A percentile compares a stretch with the other conserved stretches of the same genome.
These are phyloP conservation scores for Iodosphaeria phyllophila DNA, from an alignment of 2,329 filamentous ascomycete genomes.

Conservation along the genomic window DNA sequence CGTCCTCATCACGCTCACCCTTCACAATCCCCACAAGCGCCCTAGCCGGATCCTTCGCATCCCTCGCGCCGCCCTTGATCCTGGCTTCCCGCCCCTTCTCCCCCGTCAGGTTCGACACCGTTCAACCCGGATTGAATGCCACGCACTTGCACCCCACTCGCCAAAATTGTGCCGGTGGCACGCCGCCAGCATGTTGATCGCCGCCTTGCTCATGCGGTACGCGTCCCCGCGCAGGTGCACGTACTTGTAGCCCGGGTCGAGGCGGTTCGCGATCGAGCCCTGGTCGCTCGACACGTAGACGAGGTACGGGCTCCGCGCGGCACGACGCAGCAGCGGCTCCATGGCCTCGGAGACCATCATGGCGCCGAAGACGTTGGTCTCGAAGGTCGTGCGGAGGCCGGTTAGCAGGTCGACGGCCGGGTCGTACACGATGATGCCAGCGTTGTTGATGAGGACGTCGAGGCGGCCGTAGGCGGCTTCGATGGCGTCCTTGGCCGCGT, in stretches of 20 bases:
- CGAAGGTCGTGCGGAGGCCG: slow-evolving; percentile 28
- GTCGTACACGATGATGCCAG: slow-evolving; percentile 35
- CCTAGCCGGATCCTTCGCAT: slow-evolving; percentile 10
- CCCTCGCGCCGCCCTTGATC: slow-evolving; percentile 8
- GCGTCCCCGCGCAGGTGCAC: slow-evolving; percentile 6
- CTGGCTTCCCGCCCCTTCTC: slow-evolving; percentile 10
- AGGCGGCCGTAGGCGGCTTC: slow-evolving; percentile 26
- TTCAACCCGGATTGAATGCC: slow-evolving; percentile 15
- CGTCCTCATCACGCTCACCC: slow-evolving; percentile 12
- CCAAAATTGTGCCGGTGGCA: slow-evolving; percentile 11
- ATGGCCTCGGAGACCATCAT: slow-evolving; percentile 12
- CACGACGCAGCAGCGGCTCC: slow-evolving; percentile 13
- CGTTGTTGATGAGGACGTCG: slow-evolving; percentile 39
- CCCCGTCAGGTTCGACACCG: slow-evolving; percentile 14
- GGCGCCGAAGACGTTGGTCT: slow-evolving; percentile 18
- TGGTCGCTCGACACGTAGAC: slow-evolving; percentile 15
- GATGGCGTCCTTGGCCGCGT: slow-evolving; percentile 31
- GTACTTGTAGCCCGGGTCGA: slow-evolving; percentile 6
- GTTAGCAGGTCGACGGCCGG: slow-evolving; percentile 33
- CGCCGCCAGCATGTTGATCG: slow-evolving; percentile 17
- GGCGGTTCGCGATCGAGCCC: slow-evolving; percentile 13
- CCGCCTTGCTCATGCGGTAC: slow-evolving; percentile 18
- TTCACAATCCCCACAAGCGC: slow-evolving; percentile 9
- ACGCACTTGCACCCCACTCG: slow-evolving; percentile 14
- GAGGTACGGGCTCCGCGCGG: slow-evolving; percentile 10